Percentiles rank a stretch among this genome's conserved stretches.
Evolutionary conservation across 495 filamentous ascomycete genomes (phyloP).

Genomic region (Trichoderma virens): DNA sequence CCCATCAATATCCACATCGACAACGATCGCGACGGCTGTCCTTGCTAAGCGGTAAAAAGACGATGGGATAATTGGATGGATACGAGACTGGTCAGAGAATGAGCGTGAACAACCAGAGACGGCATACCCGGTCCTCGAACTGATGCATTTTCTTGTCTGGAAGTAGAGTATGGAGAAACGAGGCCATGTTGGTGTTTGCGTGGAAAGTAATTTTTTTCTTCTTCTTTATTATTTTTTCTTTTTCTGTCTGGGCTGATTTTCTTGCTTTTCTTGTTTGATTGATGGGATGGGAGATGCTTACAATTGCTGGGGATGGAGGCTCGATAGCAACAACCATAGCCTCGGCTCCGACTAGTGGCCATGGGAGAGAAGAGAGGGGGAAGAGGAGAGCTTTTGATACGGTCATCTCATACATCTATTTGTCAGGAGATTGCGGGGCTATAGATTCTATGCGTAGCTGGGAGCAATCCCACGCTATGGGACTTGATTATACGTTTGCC

Average conservation of each 20-base stretch:
- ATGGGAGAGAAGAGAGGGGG: not conserved
- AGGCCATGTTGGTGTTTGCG: not conserved
- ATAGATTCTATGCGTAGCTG: slow-evolving; percentile 8
- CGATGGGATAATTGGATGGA: not conserved
- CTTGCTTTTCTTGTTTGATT: not conserved
- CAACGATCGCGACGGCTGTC: slow-evolving; percentile 82
- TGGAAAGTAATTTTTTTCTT: not conserved
- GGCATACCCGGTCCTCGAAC: not conserved
- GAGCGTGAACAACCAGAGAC: not conserved
- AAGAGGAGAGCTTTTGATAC: not conserved
- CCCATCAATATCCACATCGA: slow-evolving; percentile 96
- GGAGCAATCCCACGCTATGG: not conserved
- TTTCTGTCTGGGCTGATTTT: not conserved
- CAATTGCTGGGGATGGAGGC: not conserved
- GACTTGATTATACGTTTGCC: not conserved
- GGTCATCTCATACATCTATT: not conserved
- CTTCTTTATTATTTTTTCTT: not conserved
- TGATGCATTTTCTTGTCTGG: not conserved
- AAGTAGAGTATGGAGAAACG: not conserved
- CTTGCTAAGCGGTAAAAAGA: slow-evolving; percentile 50
- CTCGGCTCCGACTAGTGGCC: not conserved
- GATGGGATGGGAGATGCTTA: not conserved
- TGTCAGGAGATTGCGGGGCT: not conserved
- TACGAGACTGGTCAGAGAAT: not conserved
- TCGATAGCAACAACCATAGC: not conserved